These are phyloP conservation scores for Mycena chlorophos DNA, from an alignment of 768 basidiomycete species.

Conservation along the genomic window DNA sequence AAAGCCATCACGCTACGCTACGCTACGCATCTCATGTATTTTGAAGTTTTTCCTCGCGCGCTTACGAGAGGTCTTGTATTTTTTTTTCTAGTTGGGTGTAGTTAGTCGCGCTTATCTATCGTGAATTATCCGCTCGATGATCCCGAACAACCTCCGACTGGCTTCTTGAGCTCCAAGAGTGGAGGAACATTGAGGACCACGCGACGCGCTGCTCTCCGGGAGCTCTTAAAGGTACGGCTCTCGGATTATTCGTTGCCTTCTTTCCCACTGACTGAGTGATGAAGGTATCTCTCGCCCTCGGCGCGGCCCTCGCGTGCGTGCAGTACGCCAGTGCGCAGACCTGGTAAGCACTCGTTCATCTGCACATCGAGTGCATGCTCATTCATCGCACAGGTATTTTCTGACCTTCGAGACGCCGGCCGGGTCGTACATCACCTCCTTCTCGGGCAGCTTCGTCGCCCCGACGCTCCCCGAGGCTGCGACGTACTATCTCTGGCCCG, in stretches of 20 bases:
- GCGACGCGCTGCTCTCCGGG: too few relatives aligned
- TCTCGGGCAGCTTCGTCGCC: constrained; percentile 13
- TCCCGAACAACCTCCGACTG: too few relatives aligned
- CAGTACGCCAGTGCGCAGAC: constrained; percentile 11
- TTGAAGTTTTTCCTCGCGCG: background rate
- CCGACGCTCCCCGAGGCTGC: constrained; percentile 14
- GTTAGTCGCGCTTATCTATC: background rate
- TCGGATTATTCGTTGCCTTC: too few relatives aligned
- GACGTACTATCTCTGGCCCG: constrained; percentile 20
- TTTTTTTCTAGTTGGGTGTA: too few relatives aligned
- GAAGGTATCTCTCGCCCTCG: too few relatives aligned
- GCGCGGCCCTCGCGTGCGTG: background rate
- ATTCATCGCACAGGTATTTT: constrained; percentile 6
- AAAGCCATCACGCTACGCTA: background rate
- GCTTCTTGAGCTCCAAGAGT: too few relatives aligned
- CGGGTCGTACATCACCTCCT: constrained; percentile 16
- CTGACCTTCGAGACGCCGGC: constrained; percentile 15
- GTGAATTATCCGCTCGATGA: background rate
- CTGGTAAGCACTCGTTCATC: background rate
- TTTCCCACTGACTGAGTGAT: too few relatives aligned
- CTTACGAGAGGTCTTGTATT: background rate
- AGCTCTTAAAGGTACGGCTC: too few relatives aligned
- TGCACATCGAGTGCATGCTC: background rate
- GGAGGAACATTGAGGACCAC: too few relatives aligned
- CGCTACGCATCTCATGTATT: background rate